Evolutionary conservation across 768 basidiomycete genomes (phyloP).

Genomic region (Filobasidium wieringae): DNA sequence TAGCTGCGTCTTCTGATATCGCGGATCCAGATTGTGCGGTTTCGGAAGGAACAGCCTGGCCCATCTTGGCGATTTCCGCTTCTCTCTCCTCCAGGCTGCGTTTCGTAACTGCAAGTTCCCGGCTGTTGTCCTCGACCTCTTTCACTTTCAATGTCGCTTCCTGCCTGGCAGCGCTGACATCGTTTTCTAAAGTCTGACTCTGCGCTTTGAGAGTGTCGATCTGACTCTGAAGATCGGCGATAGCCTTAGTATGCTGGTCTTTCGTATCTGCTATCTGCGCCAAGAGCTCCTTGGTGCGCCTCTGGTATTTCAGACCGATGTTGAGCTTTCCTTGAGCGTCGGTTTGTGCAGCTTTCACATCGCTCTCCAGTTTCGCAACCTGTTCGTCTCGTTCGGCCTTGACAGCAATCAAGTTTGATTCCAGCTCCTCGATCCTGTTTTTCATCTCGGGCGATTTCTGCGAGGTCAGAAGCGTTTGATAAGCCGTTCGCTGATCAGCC

Average conservation of each 20-base stretch:
- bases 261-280: not conserved
- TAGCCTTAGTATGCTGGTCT: not conserved
- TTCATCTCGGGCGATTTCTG: not conserved
- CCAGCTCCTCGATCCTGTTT: not conserved
- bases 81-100: not conserved
- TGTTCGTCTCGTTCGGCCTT: not conserved
- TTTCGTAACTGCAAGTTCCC: not conserved
- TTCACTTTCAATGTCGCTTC: not conserved
- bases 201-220: not conserved
- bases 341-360: not conserved
- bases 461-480: not conserved
- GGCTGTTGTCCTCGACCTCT: not conserved
- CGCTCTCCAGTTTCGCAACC: not conserved
- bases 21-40: not conserved
- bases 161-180: not conserved
- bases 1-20: not conserved
- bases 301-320: not conserved
- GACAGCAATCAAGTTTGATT: not conserved
- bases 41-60: not conserved
- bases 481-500: slow-evolving; percentile 1
- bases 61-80: not conserved
- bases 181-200: not conserved
- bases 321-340: not conserved
- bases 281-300: not conserved
- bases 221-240: not conserved